phyloP scores from a whole-genome alignment of 1,139 yeast species.

The Nadsonia starkeyi-henricii region DNA sequence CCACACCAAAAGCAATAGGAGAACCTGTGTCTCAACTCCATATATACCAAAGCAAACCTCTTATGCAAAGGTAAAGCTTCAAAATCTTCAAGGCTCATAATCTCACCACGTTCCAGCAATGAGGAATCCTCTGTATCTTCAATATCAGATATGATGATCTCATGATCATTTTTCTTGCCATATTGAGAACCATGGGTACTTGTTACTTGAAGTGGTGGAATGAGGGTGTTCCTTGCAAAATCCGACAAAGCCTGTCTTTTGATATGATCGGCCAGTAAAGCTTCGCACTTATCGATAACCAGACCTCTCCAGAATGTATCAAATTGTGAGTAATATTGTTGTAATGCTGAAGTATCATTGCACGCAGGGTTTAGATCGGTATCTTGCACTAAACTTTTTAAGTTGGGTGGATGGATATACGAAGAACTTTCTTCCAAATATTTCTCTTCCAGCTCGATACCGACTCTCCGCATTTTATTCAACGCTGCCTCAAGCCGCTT shows the following conservation, averaged over 20 bases:
- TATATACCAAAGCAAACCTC: neutral
- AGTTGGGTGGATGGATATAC: neutral
- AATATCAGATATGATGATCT: no score
- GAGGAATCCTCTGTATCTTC: no score
- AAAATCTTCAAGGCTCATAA: neutral
- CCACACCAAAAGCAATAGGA: neutral
- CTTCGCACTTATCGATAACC: neutral
- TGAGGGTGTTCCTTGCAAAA: neutral
- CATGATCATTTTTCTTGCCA: no score
- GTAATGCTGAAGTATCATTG: neutral
- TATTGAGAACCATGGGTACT: no score
- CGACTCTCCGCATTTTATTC: neutral
- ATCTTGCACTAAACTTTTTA: neutral
- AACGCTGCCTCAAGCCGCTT: neutral
- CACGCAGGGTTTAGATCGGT: neutral
- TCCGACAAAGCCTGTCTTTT: neutral
- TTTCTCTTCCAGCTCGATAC: neutral
- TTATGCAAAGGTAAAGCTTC: neutral
- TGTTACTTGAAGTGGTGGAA: no score
- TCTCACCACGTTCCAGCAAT: no score
- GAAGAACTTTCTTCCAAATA: neutral
- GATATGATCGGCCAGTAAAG: neutral
- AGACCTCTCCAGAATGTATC: neutral
- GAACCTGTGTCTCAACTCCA: neutral
- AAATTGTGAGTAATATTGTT: neutral